phyloP scores from a whole-genome alignment of 768 basidiomycete species.

The Mycena indigotica region DNA sequence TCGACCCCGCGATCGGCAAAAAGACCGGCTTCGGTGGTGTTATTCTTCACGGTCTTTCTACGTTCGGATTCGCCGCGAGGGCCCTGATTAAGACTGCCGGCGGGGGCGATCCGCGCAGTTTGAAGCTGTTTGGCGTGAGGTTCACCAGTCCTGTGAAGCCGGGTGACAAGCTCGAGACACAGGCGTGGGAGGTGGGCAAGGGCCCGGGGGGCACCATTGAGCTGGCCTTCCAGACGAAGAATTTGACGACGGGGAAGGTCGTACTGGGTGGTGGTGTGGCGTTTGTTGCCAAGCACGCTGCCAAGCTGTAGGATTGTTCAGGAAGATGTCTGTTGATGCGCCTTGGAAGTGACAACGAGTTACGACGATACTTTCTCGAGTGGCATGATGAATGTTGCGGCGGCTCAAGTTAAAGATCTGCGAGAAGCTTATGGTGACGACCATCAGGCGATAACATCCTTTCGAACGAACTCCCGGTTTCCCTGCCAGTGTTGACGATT shows the following conservation, averaged over 20 bases:
- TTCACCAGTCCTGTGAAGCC: constrained; percentile 87
- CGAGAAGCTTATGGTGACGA: too few species aligned
- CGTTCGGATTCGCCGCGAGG: constrained; percentile 81
- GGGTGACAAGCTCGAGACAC: constrained; percentile 78
- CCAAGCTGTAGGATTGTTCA: constrained; percentile 17
- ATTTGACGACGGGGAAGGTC: constrained; percentile 62
- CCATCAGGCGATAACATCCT: too few species aligned
- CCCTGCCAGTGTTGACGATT: too few species aligned
- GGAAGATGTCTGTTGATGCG: too few species aligned
- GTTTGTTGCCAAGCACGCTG: constrained; percentile 12
- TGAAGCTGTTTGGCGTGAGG: constrained; percentile 70
- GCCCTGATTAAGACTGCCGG: constrained; percentile 68
- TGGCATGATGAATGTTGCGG: too few species aligned
- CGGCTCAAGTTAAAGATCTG: too few species aligned
- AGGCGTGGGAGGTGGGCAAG: constrained; percentile 74
- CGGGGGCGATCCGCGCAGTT: constrained; percentile 57
- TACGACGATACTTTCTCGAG: too few species aligned
- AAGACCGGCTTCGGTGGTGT: constrained; percentile 81
- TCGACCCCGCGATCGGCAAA: constrained; percentile 76
- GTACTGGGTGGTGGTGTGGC: constrained; percentile 5
- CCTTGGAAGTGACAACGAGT: too few species aligned
- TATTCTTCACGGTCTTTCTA: constrained; percentile 83
- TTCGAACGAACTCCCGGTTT: too few species aligned
- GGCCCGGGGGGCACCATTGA: constrained; percentile 63
- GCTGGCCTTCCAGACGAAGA: constrained; percentile 63